These are phyloP conservation scores for Nigrospora oryzae DNA, from an alignment of 2,329 filamentous ascomycete species.

Conservation along the genomic window DNA sequence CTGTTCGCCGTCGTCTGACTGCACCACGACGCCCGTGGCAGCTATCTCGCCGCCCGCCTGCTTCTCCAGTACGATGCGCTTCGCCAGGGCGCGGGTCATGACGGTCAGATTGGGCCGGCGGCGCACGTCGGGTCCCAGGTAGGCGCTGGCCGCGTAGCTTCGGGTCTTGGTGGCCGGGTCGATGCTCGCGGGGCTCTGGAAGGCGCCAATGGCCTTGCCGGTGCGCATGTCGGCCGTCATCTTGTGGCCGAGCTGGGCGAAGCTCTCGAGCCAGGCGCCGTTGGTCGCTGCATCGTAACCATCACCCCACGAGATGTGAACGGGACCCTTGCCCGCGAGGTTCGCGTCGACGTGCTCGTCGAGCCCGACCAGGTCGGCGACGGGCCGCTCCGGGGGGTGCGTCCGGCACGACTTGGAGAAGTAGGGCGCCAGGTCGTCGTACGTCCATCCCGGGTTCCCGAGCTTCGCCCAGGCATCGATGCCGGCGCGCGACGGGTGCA, in stretches of 20 bases:
- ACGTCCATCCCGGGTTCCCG: slow-evolving; percentile 17
- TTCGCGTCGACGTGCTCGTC: slow-evolving; percentile 21
- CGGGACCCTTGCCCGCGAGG: slow-evolving; percentile 18
- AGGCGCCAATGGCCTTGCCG: slow-evolving; percentile 20
- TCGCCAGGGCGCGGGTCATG: slow-evolving; percentile 22
- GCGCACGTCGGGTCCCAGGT: slow-evolving; percentile 22
- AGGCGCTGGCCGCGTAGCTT: slow-evolving; percentile 22
- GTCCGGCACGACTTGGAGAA: slow-evolving; percentile 1
- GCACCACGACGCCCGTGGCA: slow-evolving; percentile 25
- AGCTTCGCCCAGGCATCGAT: slow-evolving; percentile 19
- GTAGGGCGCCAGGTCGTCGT: slow-evolving; percentile 7
- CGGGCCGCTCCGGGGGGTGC: not conserved
- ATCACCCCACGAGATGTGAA: slow-evolving; percentile 27
- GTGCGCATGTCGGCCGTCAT: slow-evolving; percentile 22
- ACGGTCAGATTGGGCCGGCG: slow-evolving; percentile 24
- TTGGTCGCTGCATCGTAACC: slow-evolving; percentile 20
- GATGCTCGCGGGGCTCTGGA: slow-evolving; percentile 22
- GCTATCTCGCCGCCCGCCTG: slow-evolving; percentile 12
- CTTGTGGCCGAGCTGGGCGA: slow-evolving; percentile 22
- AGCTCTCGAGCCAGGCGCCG: slow-evolving; percentile 27
- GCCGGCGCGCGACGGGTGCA: slow-evolving; percentile 15
- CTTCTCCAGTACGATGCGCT: slow-evolving; percentile 20
- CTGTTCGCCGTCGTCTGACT: slow-evolving; percentile 9
- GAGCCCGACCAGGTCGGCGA: not conserved
- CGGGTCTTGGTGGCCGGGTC: slow-evolving; percentile 20